Evolutionary conservation across 1,139 yeast species (phyloP).

Genomic region (Taphrina confusa): DNA sequence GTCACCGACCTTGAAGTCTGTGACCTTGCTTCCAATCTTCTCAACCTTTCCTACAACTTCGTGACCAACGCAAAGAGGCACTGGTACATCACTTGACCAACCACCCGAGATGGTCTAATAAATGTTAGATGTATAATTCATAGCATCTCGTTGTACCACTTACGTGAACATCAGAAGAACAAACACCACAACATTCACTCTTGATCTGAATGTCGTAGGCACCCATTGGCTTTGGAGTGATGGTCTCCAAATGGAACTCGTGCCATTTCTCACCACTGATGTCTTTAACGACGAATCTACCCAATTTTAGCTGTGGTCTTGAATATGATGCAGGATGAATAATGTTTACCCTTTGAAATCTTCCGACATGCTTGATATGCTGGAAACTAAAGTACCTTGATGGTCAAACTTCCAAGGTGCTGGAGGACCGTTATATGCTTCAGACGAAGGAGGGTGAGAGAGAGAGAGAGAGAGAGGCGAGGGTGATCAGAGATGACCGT

Average conservation of each 20-base stretch:
- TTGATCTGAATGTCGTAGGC: constrained; percentile 50
- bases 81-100: constrained; percentile 47
- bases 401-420: neutral
- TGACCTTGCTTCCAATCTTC: constrained; percentile 55
- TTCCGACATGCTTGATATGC: constrained; percentile 12
- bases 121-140: neutral
- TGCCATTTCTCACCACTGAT: constrained; percentile 26
- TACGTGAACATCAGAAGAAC: constrained; percentile 60
- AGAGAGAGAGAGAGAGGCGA: neutral
- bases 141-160: neutral
- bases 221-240: constrained; percentile 39
- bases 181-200: constrained; percentile 56
- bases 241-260: constrained; percentile 19
- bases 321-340: too few relatives aligned
- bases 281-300: constrained; percentile 15
- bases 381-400: neutral
- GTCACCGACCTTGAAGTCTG: constrained; percentile 53
- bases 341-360: constrained; percentile 13
- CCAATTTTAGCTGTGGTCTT: neutral
- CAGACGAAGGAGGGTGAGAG: neutral
- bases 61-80: constrained; percentile 52
- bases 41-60: constrained; percentile 62
- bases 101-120: constrained; percentile 48
- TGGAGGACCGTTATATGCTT: too few relatives aligned
- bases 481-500: neutral